Evolutionary conservation across 805 yeast genomes (phyloP), one percentile per base, ranked within the genome.

Genomic region (Pichia sporocuriosa): DNA sequence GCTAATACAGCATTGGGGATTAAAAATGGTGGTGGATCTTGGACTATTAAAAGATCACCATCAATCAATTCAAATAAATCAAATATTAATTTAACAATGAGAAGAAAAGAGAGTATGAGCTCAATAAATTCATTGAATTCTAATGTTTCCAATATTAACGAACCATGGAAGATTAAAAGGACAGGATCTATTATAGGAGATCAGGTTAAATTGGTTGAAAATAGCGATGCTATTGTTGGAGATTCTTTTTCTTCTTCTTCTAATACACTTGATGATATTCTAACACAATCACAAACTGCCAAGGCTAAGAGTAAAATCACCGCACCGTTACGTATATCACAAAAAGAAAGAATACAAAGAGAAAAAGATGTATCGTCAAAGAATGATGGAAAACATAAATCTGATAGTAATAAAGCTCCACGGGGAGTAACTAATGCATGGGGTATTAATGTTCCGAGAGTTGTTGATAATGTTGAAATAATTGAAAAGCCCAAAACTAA

Each of bases 261-360:
- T 7, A 34, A 9, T 32, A 16, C 35, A 20, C 30, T 35, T 37
- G 29, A 44, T 39, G 33, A 42, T 32, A 24, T 33, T 32, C 19
- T 37, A 30, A 26, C 24, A 20, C 12, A 27, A 32, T 11, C 36
- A 22, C 23, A 40, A 29, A 12, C 35, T n/a, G 7, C 37, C 22
- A 32, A 37, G 20, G n/a, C 30, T 25, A 29, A 37, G 29, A 37
- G 32, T 30, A 31, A 39, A 16, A 38, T 33, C 9, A 37, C 39
- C 4, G 32, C 39, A 25, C 31, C 43, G 4, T 19, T 37, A 12
- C 25, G 46, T n/a, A 21, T 50, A 11, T 52, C 56, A 8, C 55
- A 53, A 27, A 52, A 52, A 36, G 54, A 46, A 3, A 27, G 49
- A 28, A 46, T 40, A 22, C 51, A 46, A 16, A 41, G 21, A 31